Conservation (phyloP, 805 yeast species). For the Metschnikowia hibisci region DNA sequence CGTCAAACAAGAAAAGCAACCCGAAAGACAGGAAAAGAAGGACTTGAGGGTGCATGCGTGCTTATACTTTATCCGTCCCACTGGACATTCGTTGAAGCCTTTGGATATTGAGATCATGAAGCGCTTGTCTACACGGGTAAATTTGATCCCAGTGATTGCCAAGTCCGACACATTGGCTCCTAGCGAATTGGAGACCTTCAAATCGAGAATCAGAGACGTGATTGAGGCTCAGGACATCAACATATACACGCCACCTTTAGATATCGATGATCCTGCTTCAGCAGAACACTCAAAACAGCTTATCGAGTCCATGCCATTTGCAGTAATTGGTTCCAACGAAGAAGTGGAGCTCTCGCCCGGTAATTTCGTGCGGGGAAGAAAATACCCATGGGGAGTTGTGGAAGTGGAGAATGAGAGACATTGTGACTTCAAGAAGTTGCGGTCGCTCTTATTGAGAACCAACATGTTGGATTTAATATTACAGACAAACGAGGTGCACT, state of each 20-base stretch:
- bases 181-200: conserved; percentile 63
- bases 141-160: conserved; percentile 84
- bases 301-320: conserved; percentile 84
- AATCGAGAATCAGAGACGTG: conserved; percentile 72
- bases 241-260: conserved; percentile 81
- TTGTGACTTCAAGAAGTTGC: conserved; percentile 79
- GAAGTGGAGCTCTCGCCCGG: conserved; percentile 64
- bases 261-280: conserved; percentile 67
- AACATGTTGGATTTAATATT: conserved; percentile 78
- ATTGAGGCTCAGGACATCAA: conserved; percentile 81
- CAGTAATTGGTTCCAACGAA: conserved; percentile 74
- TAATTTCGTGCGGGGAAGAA: conserved; percentile 66
- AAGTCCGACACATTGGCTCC: conserved; percentile 83
- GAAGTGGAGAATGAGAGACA: conserved; percentile 84
- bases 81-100: conserved; percentile 84
- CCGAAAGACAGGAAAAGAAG: conserved; percentile 57
- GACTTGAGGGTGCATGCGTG: conserved; percentile 91
- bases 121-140: conserved; percentile 72
- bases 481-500: conserved; percentile 78
- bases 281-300: conserved; percentile 77
- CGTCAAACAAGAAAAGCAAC: conserved; percentile 94
- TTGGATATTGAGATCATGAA: conserved; percentile 88
- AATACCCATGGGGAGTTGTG: conserved; percentile 87
- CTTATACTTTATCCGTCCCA: conserved; percentile 85
- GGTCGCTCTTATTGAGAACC: conserved; percentile 74